Evolutionary conservation across 2,329 filamentous ascomycete genomes (phyloP), one percentile per base, ranked within the genome.

Genomic region (Hawksworthiomyces lignivorus): DNA sequence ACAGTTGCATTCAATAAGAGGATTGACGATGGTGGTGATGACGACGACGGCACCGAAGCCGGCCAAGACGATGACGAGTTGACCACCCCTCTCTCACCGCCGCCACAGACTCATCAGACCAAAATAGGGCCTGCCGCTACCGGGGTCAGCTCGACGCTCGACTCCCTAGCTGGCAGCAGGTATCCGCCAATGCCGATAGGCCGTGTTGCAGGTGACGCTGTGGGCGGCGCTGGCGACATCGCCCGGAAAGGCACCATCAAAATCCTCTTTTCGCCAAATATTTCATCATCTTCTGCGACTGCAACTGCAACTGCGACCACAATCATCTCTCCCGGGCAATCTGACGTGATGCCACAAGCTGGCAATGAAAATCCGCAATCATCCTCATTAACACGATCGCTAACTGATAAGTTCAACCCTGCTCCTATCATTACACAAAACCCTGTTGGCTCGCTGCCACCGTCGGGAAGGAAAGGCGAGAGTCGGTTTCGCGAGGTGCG

Each of bases 321-420:
- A 17, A 19, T 39, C 26, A 18, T 43, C 14, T 30, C 36, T 36
- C 36, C 44, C 40, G 43, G 37, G 38, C 39, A 39, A n/a, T 43
- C 21, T 28, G 24, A 43, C 45, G 45, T 45, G 49, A 49, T 41
- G 49, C 45, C 49, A 45, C 45, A 43, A 17, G 14, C 41, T 10
- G 41, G 15, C 20, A 29, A 41, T 26, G 24, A 34, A 27, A 31
- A 19, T 18, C 21, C 20, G 10, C 34, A 8, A 1, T 27, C 3
- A 7, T 30, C 28, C 6, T 7, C 30, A 27, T n/a, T 30, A 20
- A 30, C 19, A 10, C 42, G 44, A 21, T 41, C 45, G 4, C 37
- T 46, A 4, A 44, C 48, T 11, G 12, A 30, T 19, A 32, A 39
- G 10, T 40, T 39, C 15, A 39, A 28, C n/a, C 41, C 32, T 10